phyloP scores from a whole-genome alignment of 2,329 filamentous ascomycete species.

The Sporothrix phasma region DNA sequence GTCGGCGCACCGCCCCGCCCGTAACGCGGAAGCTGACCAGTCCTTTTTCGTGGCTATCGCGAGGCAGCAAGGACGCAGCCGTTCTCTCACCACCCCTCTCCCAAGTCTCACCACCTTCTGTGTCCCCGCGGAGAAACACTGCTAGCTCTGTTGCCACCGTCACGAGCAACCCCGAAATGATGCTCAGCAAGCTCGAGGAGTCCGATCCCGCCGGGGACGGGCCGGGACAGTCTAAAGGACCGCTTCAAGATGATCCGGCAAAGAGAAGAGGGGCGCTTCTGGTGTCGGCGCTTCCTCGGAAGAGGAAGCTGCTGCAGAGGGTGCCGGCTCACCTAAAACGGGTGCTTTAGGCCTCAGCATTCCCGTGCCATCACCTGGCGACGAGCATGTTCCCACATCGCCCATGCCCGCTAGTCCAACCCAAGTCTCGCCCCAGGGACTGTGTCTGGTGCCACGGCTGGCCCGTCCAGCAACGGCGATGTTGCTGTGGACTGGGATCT shows the following conservation, averaged over 20 bases:
- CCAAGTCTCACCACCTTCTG: conserved; percentile 33
- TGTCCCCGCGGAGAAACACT: conserved; percentile 58
- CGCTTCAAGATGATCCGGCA: conserved; percentile 69
- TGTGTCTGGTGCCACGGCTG: conserved; percentile 67
- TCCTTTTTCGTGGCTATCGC: conserved; percentile 77
- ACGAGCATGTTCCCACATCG: conserved; percentile 28
- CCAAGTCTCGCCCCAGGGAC: conserved; percentile 72
- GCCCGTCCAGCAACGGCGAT: conserved; percentile 60
- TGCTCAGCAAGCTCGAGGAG: conserved; percentile 62
- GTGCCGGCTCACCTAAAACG: not conserved
- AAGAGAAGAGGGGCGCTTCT: conserved; percentile 58
- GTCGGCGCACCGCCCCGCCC: conserved; percentile 29
- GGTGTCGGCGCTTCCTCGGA: conserved; percentile 34
- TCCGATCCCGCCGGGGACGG: conserved; percentile 31
- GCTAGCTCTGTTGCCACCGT: conserved; percentile 70
- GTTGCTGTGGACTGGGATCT: conserved; percentile 87
- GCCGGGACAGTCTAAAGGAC: conserved; percentile 61
- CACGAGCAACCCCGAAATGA: conserved; percentile 72
- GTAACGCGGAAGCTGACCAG: conserved; percentile 64
- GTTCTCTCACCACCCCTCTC: conserved; percentile 33
- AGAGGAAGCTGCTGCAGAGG: conserved; percentile 30
- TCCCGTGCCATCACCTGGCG: not conserved
- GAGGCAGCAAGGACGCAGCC: conserved; percentile 52
- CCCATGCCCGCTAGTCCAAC: conserved; percentile 55
- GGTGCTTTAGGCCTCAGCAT: conserved; percentile 4